Percentiles rank a stretch among this genome's conserved stretches.
Evolutionary conservation across 805 yeast species (phyloP).

Genomic region (Pichia manshurica): DNA sequence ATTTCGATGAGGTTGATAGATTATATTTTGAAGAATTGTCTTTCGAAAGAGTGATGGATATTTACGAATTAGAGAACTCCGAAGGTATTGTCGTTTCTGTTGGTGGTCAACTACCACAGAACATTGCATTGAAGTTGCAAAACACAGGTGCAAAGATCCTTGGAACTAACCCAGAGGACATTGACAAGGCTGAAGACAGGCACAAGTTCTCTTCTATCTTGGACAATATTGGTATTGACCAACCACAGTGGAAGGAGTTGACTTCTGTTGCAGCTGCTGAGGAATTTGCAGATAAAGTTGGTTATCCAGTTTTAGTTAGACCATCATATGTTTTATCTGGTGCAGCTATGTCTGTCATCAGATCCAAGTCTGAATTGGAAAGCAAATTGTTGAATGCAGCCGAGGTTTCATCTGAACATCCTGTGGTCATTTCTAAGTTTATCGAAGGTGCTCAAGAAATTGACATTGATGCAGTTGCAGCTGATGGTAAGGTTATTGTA

Average conservation of each 20-base stretch:
- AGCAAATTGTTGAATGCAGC: slow-evolving; percentile 81
- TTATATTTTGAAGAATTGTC: slow-evolving; percentile 93
- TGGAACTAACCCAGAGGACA: slow-evolving; percentile 92
- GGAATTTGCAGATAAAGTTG: slow-evolving; percentile 75
- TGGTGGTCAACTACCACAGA: slow-evolving; percentile 98
- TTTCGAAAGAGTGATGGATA: slow-evolving; percentile 95
- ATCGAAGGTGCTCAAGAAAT: slow-evolving; percentile 95
- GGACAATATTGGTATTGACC: slow-evolving; percentile 90
- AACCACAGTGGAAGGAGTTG: slow-evolving; percentile 96
- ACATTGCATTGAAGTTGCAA: slow-evolving; percentile 84
- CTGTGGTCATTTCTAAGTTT: slow-evolving; percentile 94
- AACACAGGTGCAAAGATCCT: slow-evolving; percentile 78
- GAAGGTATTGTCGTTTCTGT: slow-evolving; percentile 92
- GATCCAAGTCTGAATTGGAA: slow-evolving; percentile 71
- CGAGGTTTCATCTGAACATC: slow-evolving; percentile 91
- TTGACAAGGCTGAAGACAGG: slow-evolving; percentile 97
- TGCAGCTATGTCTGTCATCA: slow-evolving; percentile 97
- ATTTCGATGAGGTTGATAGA: slow-evolving; percentile 96
- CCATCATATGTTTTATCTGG: slow-evolving; percentile 97
- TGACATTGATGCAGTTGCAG: slow-evolving; percentile 95
- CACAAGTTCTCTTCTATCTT: slow-evolving; percentile 93
- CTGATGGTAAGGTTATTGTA: slow-evolving; percentile 78
- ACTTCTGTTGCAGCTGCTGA: slow-evolving; percentile 83
- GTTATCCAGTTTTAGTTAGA: slow-evolving; percentile 94
- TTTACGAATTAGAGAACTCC: slow-evolving; percentile 86